A percentile compares a stretch with the other conserved stretches of the same genome.
These are phyloP conservation scores for Xylariaceae sp. DNA, from an alignment of 2,329 filamentous ascomycete genomes.

Conservation along the genomic window DNA sequence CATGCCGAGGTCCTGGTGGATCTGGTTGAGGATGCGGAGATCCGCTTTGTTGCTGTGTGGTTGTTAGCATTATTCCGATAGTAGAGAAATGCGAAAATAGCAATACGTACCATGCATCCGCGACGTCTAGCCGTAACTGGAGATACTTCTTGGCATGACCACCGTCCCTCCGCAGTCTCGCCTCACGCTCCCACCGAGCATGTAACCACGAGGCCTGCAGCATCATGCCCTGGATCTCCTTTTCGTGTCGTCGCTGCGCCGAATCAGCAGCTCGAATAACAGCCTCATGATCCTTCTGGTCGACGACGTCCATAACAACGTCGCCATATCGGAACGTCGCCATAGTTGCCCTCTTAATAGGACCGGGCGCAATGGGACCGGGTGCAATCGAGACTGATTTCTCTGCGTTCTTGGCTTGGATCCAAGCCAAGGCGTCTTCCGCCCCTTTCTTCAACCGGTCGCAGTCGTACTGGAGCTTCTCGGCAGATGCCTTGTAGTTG, in stretches of 20 bases:
- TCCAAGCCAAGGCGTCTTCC: conserved; percentile 36
- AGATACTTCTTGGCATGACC: conserved; percentile 85
- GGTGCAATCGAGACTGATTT: conserved; percentile 5
- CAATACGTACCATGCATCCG: conserved; percentile 77
- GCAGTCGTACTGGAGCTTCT: conserved; percentile 50
- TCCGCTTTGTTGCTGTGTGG: conserved; percentile 81
- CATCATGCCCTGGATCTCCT: conserved; percentile 73
- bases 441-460: conserved; percentile 40
- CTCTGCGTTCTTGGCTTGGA: conserved; percentile 30
- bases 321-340: conserved; percentile 38
- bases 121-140: conserved; percentile 71
- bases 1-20: conserved; percentile 57
- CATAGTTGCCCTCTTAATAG: conserved; percentile 24
- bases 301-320: conserved; percentile 46
- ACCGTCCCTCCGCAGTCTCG: conserved; percentile 71
- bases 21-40: conserved; percentile 75
- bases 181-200: conserved; percentile 73
- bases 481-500: conserved; percentile 47
- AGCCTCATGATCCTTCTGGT: conserved; percentile 37
- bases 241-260: conserved; percentile 63
- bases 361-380: conserved; percentile 9
- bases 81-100: conserved; percentile 3
- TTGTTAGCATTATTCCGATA: conserved; percentile 4
- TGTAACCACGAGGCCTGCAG: conserved; percentile 91
- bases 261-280: conserved; percentile 53